A percentile compares a stretch with the other conserved stretches of the same genome.
These are phyloP conservation scores for Dryas drummondii DNA, from an alignment of 306 rosid genomes.

Conservation along the genomic window DNA sequence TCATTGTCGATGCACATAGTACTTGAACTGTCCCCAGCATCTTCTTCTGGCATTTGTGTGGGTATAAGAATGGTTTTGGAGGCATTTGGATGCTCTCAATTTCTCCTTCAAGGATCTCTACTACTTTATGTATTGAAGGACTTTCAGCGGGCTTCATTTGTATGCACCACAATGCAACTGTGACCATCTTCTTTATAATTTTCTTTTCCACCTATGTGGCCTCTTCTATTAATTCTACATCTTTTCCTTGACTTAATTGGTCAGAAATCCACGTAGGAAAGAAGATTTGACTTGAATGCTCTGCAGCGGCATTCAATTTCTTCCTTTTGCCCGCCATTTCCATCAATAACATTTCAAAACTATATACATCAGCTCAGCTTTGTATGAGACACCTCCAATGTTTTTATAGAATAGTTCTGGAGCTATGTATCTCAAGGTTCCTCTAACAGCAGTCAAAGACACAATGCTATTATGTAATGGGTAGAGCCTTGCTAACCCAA, in stretches of 20 bases:
- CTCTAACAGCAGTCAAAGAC: no score
- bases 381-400: no score
- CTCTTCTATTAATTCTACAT: not conserved
- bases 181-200: not conserved
- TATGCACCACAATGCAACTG: not conserved
- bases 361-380: no score
- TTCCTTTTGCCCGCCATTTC: no score
- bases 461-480: no score
- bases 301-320: no score
- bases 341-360: no score
- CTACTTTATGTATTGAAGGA: not conserved
- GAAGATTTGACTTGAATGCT: no score
- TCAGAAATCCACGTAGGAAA: no score
- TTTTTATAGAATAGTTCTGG: no score
- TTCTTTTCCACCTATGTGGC: not conserved
- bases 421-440: no score
- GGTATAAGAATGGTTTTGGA: not conserved
- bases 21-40: not conserved
- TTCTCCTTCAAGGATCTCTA: not conserved
- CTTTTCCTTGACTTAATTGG: not conserved
- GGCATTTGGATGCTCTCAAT: not conserved
- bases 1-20: not conserved
- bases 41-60: conserved; percentile 2
- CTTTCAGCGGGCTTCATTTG: conserved; percentile 10
- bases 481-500: no score